Conservation (phyloP, 805 yeast species). For the Metschnikowia continentalis region DNA sequence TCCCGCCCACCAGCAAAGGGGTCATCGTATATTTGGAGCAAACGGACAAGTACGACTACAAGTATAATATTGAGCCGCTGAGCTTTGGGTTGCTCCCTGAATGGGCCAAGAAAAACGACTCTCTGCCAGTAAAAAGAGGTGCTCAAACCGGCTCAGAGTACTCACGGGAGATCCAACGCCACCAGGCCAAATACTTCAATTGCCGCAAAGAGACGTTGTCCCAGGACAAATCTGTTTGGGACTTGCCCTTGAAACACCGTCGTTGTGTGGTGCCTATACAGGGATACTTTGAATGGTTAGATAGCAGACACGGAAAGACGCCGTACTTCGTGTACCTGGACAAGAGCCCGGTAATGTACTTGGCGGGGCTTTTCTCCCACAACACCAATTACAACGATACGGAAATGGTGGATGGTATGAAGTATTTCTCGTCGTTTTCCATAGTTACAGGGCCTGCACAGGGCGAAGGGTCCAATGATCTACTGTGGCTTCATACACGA, state of each 20-base stretch:
- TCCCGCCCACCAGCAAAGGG: constrained; percentile 59
- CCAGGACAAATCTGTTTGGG: constrained; percentile 55
- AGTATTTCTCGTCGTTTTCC: constrained; percentile 49
- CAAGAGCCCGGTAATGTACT: constrained; percentile 50
- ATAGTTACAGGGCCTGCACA: constrained; percentile 69
- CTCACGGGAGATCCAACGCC: constrained; percentile 29
- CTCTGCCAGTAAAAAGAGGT: constrained; percentile 21
- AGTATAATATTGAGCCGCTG: constrained; percentile 48
- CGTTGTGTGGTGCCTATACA: constrained; percentile 76
- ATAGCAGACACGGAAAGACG: constrained; percentile 35
- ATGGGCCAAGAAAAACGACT: constrained; percentile 51
- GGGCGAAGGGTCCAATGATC: constrained; percentile 38
- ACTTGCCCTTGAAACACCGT: constrained; percentile 36
- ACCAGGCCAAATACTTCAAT: constrained; percentile 58
- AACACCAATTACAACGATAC: constrained; percentile 26
- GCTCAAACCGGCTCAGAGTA: constrained; percentile 18
- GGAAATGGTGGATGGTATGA: constrained; percentile 13
- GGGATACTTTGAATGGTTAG: constrained; percentile 86
- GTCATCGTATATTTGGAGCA: constrained; percentile 28
- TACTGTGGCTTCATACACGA: constrained; percentile 69
- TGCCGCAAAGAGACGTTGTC: constrained; percentile 63
- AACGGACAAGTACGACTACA: constrained; percentile 5
- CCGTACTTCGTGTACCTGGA: constrained; percentile 66
- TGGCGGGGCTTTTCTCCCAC: constrained; percentile 51
- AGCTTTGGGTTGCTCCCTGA: constrained; percentile 76